Percentiles rank a stretch among this genome's conserved stretches.
Conservation (phyloP, 306 rosid species). For the Trifolium pratense region DNA sequence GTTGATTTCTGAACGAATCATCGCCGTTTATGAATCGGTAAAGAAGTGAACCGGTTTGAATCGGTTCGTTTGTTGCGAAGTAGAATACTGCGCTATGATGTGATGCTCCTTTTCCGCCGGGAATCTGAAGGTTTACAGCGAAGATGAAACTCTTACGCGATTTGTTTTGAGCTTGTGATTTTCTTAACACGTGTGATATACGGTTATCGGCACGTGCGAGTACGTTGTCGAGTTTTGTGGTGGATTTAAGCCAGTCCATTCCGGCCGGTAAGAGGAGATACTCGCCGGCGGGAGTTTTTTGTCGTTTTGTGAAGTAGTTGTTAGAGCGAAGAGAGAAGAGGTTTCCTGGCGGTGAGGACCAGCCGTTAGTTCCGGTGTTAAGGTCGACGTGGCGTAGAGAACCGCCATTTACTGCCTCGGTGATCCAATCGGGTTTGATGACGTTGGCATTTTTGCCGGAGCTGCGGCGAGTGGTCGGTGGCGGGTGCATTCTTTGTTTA, state of each 20-base stretch:
- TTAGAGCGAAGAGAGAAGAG: constrained; percentile 72
- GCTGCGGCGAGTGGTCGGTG: constrained; percentile 50
- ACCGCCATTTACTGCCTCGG: constrained; percentile 67
- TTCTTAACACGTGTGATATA: constrained; percentile 54
- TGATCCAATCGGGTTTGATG: constrained; percentile 60
- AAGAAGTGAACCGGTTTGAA: constrained; percentile 67
- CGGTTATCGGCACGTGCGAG: constrained; percentile 80
- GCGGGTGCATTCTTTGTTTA: constrained; percentile 14
- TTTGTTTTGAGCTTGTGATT: constrained; percentile 53
- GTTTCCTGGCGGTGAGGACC: constrained; percentile 93
- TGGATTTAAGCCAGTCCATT: constrained; percentile 87
- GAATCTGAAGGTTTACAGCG: constrained; percentile 85
- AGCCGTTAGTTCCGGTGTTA: constrained; percentile 73
- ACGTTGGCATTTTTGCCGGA: constrained; percentile 42
- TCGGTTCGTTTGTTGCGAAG: constrained; percentile 72
- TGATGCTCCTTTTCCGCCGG: constrained; percentile 65
- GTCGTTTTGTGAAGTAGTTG: constrained; percentile 58
- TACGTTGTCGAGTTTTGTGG: constrained; percentile 74
- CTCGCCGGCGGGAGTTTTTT: constrained; percentile 72
- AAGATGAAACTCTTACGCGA: constrained; percentile 73
- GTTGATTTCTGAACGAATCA: constrained; percentile 74
- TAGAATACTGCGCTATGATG: constrained; percentile 90
- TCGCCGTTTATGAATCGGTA: constrained; percentile 80
- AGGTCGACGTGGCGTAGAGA: constrained; percentile 77
- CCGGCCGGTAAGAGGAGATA: constrained; percentile 76